Percentiles rank a stretch among this genome's conserved stretches.
Evolutionary conservation across 495 filamentous ascomycete genomes (phyloP).

Genomic region (Xylaria intraflava): DNA sequence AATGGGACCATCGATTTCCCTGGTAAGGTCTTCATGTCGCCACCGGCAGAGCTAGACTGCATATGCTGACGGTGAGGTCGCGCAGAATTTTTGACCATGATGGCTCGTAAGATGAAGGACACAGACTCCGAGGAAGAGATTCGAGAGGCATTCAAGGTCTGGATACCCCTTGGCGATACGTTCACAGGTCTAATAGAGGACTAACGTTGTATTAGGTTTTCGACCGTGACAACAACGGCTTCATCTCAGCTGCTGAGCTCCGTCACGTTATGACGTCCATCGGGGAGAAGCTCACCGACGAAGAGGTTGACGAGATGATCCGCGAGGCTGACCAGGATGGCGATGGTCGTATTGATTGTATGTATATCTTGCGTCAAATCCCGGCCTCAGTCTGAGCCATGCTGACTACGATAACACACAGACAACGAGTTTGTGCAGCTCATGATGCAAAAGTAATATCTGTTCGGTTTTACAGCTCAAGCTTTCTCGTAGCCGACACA

Average conservation of each 20-base stretch:
- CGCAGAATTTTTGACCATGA: constrained; percentile 97
- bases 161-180: background rate
- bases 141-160: constrained; percentile 63
- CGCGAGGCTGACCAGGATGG: constrained; percentile 98
- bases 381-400: background rate
- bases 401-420: constrained; percentile 40
- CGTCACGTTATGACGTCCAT: constrained; percentile 99
- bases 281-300: constrained; percentile 97
- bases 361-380: constrained; percentile 13
- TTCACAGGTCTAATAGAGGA: background rate
- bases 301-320: constrained; percentile 99
- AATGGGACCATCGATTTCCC: constrained; percentile 99
- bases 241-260: constrained; percentile 95
- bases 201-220: constrained; percentile 64
- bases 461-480: constrained; percentile 13
- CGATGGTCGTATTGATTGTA: constrained; percentile 94
- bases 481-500: constrained; percentile 18
- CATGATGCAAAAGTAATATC: constrained; percentile 97
- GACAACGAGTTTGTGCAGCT: constrained; percentile 99
- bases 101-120: constrained; percentile 99
- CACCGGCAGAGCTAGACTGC: background rate
- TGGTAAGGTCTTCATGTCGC: constrained; percentile 50
- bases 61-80: constrained; percentile 24
- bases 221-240: constrained; percentile 98
- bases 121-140: constrained; percentile 99